Base-by-base conservation (phyloP, 805 yeast species). In the Candida tammaniensis region DNA sequence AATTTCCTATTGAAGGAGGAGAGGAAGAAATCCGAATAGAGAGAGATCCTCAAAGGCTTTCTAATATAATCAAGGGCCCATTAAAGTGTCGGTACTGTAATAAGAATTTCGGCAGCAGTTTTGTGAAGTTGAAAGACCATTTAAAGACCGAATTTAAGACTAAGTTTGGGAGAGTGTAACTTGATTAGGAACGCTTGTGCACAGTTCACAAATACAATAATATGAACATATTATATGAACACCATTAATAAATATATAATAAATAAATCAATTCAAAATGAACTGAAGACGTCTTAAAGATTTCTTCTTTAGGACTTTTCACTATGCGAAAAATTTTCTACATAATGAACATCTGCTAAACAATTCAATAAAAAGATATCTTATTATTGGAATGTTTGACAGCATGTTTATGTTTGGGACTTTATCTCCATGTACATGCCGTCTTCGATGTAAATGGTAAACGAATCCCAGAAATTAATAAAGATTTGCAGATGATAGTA, bases 381-480 rank as follows among this genome's bases (percentile, higher is more conserved):
- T n/a, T n/a, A 31, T 31, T 31, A 11, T 23, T 24, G 23, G 24
- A 24, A 22, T 31, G 34, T 24, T 20, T 16, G 5, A 7, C 7
- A 27, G 9, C 17, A 14, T 24, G 10, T 24, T 8, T n/a, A 24
- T n/a, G 27, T 24, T 13, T 28, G 44, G 45, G 45, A 21, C 34
- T 42, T 48, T 62, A 62, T 62, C 68, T 43, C 65, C 68, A 55
- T 55, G 44, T 51, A 48, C 59, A 57, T 54, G 65, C 44, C 67
- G 40, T 46, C 15, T 20, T 39, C 52, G 66, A 45, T 59, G 57
- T 56, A 49, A 39, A 51, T 55, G 68, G 65, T 62, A 62, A 62
- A 62, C 68, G 68, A 60, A 56, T 45, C 67, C 68, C 68, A 46
- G 23, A 59, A 17, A 61, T 39, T 31, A 47, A 55, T 21, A 33